phyloP scores from a whole-genome alignment of 176 grass and related monocot species.

The Bothriochloa decipiens region DNA sequence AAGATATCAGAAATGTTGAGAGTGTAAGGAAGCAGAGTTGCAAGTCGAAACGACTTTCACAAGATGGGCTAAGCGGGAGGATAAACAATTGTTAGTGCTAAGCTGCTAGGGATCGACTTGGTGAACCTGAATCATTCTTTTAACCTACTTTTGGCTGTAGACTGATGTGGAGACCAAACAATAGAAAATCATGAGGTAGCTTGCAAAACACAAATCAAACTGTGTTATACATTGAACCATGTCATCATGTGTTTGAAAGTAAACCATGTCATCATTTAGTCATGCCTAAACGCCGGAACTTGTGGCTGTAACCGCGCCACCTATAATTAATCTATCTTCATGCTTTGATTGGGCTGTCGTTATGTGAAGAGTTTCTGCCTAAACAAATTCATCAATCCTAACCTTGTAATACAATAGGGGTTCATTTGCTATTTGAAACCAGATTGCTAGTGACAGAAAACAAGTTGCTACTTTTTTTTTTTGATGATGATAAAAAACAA shows the following conservation, averaged over 20 bases:
- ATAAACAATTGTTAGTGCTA: background rate
- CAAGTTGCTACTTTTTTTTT: constrained; percentile 11
- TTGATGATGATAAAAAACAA: background rate
- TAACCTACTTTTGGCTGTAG: background rate
- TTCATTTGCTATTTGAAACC: background rate
- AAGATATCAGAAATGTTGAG: background rate
- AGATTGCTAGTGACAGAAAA: constrained; percentile 15
- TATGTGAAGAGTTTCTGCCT: background rate
- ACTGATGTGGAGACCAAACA: background rate
- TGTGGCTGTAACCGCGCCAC: constrained; percentile 38
- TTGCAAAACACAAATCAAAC: constrained; percentile 27
- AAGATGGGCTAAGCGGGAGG: background rate
- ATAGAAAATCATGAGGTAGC: background rate
- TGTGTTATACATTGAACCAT: background rate
- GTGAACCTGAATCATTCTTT: too few species aligned
- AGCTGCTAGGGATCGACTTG: too few species aligned
- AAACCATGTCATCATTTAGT: background rate
- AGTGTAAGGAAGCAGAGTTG: background rate
- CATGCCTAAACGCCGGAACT: too few species aligned
- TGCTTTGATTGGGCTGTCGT: background rate
- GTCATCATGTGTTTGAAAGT: background rate
- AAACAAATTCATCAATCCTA: constrained; percentile 35
- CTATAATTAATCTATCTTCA: background rate
- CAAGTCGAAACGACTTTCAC: background rate
- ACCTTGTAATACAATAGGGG: background rate